A percentile compares a stretch with the other conserved stretches of the same genome.
phyloP scores from a whole-genome alignment of 140 eudicot species.

The Erigeron philadelphicus region DNA sequence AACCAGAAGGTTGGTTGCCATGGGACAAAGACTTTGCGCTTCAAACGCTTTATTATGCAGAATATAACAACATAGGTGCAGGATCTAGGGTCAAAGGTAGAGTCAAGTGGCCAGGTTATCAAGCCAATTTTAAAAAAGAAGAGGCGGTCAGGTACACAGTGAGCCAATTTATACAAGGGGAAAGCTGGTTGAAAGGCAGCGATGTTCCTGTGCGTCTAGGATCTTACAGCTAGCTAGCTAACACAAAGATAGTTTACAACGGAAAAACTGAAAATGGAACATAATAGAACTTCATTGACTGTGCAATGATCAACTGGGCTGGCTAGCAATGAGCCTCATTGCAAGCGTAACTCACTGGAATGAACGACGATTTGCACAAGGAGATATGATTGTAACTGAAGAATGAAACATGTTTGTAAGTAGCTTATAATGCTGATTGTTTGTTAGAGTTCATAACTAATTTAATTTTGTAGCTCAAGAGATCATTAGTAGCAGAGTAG shows the following conservation, averaged over 20 bases:
- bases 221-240: slow-evolving; percentile 23
- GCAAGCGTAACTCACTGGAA: slow-evolving; percentile 3
- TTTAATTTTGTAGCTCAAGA: slow-evolving; percentile 9
- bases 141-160: slow-evolving; percentile 51
- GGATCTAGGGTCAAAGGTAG: slow-evolving; percentile 45
- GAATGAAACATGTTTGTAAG: slow-evolving; percentile 7
- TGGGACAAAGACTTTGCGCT: slow-evolving; percentile 29
- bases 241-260: neutral
- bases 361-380: neutral
- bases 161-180: slow-evolving; percentile 46
- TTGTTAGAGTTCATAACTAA: slow-evolving; percentile 21
- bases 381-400: neutral
- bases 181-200: slow-evolving; percentile 40
- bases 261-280: neutral
- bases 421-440: slow-evolving; percentile 21
- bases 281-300: neutral
- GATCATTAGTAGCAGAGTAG: neutral
- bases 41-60: slow-evolving; percentile 45
- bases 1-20: slow-evolving; percentile 49
- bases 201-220: slow-evolving; percentile 37
- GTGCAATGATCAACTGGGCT: slow-evolving; percentile 9
- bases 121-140: slow-evolving; percentile 25
- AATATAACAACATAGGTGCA: slow-evolving; percentile 44
- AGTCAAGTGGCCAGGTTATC: slow-evolving; percentile 58
- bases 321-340: neutral